phyloP scores from a whole-genome alignment of 2,329 filamentous ascomycete genomes.

The Pseudogymnoascus pannorum region DNA sequence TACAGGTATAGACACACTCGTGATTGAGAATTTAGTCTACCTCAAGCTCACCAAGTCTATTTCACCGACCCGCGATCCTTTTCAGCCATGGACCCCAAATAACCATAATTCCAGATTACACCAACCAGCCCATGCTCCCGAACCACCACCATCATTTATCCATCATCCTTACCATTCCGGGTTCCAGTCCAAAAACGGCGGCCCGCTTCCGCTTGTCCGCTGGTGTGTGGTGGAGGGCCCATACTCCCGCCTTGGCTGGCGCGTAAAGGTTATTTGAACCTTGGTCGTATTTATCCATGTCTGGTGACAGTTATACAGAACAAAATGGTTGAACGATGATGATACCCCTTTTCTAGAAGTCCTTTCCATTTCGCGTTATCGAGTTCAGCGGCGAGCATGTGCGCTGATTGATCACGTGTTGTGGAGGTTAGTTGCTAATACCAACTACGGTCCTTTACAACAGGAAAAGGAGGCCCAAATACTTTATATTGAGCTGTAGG shows the following conservation, averaged over 20 bases:
- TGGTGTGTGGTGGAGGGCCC: not conserved
- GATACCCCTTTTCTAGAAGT: no score
- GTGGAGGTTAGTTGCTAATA: no score
- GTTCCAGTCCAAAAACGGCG: not conserved
- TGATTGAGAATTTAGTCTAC: not conserved
- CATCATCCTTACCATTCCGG: not conserved
- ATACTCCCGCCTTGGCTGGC: conserved; percentile 3
- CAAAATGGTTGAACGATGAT: no score
- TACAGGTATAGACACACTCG: no score
- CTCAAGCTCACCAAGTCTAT: no score
- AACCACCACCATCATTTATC: not conserved
- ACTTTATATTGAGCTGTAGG: no score
- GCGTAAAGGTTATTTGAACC: not conserved
- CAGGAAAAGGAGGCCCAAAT: no score
- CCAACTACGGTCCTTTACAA: no score
- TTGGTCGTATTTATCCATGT: conserved; percentile 3
- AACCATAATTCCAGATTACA: not conserved
- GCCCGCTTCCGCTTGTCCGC: not conserved
- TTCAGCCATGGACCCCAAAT: not conserved
- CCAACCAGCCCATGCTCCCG: not conserved
- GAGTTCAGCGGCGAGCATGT: no score
- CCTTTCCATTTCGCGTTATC: no score
- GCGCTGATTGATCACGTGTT: no score
- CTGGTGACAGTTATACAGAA: not conserved
- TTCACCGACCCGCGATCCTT: no score